Percentiles rank a stretch among this genome's conserved stretches.
Conservation (phyloP, 2,329 filamentous ascomycete genomes). For the Cladosporium sp. region DNA sequence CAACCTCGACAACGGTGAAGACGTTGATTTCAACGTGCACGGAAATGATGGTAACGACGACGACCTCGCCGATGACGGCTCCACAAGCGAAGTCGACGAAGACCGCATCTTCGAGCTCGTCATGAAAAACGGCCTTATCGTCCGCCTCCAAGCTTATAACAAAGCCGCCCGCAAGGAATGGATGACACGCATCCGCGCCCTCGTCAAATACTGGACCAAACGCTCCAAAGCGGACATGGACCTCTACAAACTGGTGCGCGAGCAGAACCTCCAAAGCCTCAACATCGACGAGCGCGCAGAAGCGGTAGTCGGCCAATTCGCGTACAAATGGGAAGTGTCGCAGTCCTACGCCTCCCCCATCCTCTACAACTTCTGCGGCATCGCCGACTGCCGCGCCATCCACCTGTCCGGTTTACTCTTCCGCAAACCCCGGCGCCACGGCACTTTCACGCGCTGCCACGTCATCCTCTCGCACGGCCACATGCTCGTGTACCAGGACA, state of each 20-base stretch:
- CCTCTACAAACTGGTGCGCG: slow-evolving; percentile 54
- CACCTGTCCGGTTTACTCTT: slow-evolving; percentile 60
- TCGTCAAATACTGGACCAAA: slow-evolving; percentile 60
- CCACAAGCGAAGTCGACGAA: slow-evolving; percentile 50
- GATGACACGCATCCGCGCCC: slow-evolving; percentile 53
- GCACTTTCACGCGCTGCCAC: slow-evolving; percentile 57
- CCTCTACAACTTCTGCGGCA: slow-evolving; percentile 66
- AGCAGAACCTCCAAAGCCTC: slow-evolving; percentile 55
- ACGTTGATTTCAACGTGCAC: slow-evolving; percentile 52
- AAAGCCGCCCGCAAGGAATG: slow-evolving; percentile 56
- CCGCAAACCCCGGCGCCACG: slow-evolving; percentile 59
- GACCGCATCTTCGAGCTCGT: slow-evolving; percentile 59
- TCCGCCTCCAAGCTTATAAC: slow-evolving; percentile 56
- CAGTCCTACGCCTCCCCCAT: slow-evolving; percentile 59
- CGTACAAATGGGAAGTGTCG: slow-evolving; percentile 64
- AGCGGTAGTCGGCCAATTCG: slow-evolving; percentile 62
- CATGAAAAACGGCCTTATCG: slow-evolving; percentile 57
- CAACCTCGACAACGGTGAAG: slow-evolving; percentile 48
- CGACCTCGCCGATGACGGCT: slow-evolving; percentile 46
- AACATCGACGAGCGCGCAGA: slow-evolving; percentile 64
- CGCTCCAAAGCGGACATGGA: slow-evolving; percentile 54
- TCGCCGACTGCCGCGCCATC: slow-evolving; percentile 59
- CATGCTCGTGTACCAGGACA: slow-evolving; percentile 59
- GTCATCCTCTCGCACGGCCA: slow-evolving; percentile 59
- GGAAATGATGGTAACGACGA: slow-evolving; percentile 11